Conservation (phyloP, 805 yeast species). For the Kregervanrija fluxuum region DNA sequence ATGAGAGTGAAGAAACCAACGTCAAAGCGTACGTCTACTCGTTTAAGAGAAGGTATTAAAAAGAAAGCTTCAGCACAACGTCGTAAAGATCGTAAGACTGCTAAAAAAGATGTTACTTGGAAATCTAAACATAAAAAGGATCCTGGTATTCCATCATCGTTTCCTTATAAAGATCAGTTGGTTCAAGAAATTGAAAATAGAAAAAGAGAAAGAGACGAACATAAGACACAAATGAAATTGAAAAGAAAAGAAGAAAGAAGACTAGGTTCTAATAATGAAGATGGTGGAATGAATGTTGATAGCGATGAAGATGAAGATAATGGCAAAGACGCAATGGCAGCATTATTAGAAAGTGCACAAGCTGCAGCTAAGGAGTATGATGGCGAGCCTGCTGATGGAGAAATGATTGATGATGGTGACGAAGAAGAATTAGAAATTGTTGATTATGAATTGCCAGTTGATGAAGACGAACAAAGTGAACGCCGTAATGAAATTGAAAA, state of each 20-base stretch:
- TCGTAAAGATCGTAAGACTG: conserved; percentile 71
- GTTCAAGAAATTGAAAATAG: conserved; percentile 62
- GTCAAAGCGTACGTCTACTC: conserved; percentile 84
- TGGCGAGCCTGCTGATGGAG: conserved; percentile 40
- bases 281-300: conserved; percentile 27
- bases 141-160: conserved; percentile 90
- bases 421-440: conserved; percentile 43
- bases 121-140: conserved; percentile 76
- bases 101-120: conserved; percentile 94
- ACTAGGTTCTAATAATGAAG: conserved; percentile 17
- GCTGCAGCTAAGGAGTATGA: conserved; percentile 72
- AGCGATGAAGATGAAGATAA: conserved; percentile 33
- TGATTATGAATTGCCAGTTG: conserved; percentile 40
- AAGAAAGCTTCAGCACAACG: conserved; percentile 91
- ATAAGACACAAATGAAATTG: conserved; percentile 40
- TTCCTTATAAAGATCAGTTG: conserved; percentile 88
- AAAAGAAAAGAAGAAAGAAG: conserved; percentile 35
- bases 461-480: conserved; percentile 22
- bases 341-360: conserved; percentile 85
- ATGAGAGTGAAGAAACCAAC: conserved; percentile 48
- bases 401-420: conserved; percentile 31
- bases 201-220: conserved; percentile 50
- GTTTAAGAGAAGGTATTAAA: conserved; percentile 93
- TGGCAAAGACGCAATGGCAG: conserved; percentile 51
- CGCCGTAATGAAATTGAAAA: conserved; percentile 48